These are phyloP conservation scores for Cytospora mali DNA, from an alignment of 2,329 filamentous ascomycete species.

Conservation along the genomic window DNA sequence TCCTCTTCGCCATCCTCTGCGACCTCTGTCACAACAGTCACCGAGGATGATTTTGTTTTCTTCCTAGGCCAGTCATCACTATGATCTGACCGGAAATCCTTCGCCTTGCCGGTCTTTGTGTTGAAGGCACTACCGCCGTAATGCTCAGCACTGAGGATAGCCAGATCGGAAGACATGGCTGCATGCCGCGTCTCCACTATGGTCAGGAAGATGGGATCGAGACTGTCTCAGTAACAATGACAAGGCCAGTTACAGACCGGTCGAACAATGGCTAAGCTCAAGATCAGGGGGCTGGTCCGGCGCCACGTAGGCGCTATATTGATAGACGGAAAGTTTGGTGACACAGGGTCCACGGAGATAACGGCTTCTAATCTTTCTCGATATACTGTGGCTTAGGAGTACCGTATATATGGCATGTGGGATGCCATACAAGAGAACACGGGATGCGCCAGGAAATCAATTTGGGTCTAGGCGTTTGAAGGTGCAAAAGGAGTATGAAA, in stretches of 20 bases:
- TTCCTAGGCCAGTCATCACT: slow-evolving; percentile 31
- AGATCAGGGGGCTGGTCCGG: not conserved
- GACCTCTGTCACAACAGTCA: not conserved
- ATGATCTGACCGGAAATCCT: slow-evolving; percentile 30
- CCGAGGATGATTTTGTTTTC: slow-evolving; percentile 20
- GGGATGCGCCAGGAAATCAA: not conserved
- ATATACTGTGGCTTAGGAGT: not conserved
- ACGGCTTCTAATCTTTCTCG: not conserved
- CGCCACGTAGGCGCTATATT: not conserved
- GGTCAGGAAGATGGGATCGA: not conserved
- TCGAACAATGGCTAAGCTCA: slow-evolving; percentile 1
- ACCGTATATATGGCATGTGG: not conserved
- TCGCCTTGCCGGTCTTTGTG: slow-evolving; percentile 36
- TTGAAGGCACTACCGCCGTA: slow-evolving; percentile 41
- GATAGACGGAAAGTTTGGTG: not conserved
- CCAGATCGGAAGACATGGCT: slow-evolving; percentile 39
- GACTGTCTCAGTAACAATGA: not conserved
- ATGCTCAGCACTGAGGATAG: slow-evolving; percentile 52
- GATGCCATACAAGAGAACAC: not conserved
- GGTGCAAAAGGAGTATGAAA: not conserved
- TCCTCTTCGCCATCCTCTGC: slow-evolving; percentile 40
- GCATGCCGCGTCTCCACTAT: slow-evolving; percentile 15
- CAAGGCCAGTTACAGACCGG: not conserved
- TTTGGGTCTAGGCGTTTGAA: not conserved
- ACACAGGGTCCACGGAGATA: not conserved